These are phyloP conservation scores for Selenicereus undatus DNA, from an alignment of 148 eudicot species.

Conservation along the genomic window DNA sequence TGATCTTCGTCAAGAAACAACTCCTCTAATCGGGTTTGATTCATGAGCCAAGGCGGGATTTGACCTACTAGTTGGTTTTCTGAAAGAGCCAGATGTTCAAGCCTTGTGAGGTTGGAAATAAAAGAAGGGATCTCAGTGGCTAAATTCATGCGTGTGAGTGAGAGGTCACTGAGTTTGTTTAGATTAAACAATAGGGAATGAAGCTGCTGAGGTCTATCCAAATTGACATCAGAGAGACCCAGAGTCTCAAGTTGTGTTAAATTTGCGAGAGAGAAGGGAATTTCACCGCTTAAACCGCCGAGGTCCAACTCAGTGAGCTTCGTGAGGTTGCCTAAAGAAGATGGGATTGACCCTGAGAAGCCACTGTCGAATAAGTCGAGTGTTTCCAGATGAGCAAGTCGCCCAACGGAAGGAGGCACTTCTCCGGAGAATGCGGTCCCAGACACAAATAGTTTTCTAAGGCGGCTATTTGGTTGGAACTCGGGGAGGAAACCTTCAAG, in stretches of 20 bases:
- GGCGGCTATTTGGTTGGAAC: constrained; percentile 15
- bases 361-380: not conserved
- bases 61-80: constrained; percentile 17
- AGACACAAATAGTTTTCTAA: not conserved
- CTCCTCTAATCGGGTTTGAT: constrained; percentile 11
- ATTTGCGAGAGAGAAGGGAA: constrained; percentile 11
- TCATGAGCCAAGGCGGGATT: constrained; percentile 23
- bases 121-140: not conserved
- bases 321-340: constrained; percentile 19
- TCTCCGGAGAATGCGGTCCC: constrained; percentile 21
- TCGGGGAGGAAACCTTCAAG: constrained; percentile 27
- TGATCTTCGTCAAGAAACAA: constrained; percentile 6
- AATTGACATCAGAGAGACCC: constrained; percentile 9
- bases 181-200: constrained; percentile 13
- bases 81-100: not conserved
- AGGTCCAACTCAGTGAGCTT: constrained; percentile 11
- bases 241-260: constrained; percentile 17
- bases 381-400: not conserved
- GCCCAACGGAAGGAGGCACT: constrained; percentile 28
- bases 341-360: constrained; percentile 19
- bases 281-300: not conserved
- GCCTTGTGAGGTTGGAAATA: constrained; percentile 9
- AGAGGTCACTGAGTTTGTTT: not conserved
- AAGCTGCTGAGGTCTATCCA: not conserved
- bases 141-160: not conserved